Percentiles rank a stretch among this genome's conserved stretches.
Evolutionary conservation across 2,329 filamentous ascomycete species (phyloP).

Genomic region (Pseudopithomyces maydicus): DNA sequence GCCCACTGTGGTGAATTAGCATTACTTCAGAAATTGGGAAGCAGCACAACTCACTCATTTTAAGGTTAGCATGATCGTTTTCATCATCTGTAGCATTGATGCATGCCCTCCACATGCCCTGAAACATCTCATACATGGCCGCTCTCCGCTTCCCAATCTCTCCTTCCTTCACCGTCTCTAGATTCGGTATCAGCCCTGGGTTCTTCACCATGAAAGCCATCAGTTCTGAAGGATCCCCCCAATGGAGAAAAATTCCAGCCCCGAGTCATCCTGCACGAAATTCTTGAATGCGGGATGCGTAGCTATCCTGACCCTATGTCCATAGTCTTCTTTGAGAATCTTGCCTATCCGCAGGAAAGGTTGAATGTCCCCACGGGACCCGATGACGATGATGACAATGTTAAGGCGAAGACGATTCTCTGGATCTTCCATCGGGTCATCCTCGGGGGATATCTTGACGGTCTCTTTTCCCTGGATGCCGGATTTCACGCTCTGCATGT

Average conservation of each 20-base stretch:
- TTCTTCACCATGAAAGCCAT: slow-evolving; percentile 93
- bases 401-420: slow-evolving; percentile 63
- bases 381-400: slow-evolving; percentile 84
- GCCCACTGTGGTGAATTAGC: slow-evolving; percentile 52
- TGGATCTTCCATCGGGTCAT: slow-evolving; percentile 42
- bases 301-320: slow-evolving; percentile 77
- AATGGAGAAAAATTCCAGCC: slow-evolving; percentile 79
- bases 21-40: too few relatives aligned
- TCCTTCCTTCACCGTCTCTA: slow-evolving; percentile 73
- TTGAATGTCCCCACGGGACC: slow-evolving; percentile 78
- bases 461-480: slow-evolving; percentile 12
- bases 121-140: slow-evolving; percentile 81
- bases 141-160: slow-evolving; percentile 71
- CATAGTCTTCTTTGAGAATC: slow-evolving; percentile 71
- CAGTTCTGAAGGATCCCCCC: slow-evolving; percentile 77
- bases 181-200: slow-evolving; percentile 73
- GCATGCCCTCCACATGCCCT: slow-evolving; percentile 81
- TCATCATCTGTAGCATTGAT: slow-evolving; percentile 75
- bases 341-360: slow-evolving; percentile 79
- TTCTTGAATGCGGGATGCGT: slow-evolving; percentile 79
- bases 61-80: slow-evolving; percentile 61
- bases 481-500: slow-evolving; percentile 35
- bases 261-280: slow-evolving; percentile 73
- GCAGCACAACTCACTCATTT: slow-evolving; percentile 57
- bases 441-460: slow-evolving; percentile 36